A percentile compares a stretch with the other conserved stretches of the same genome.
phyloP scores from a whole-genome alignment of 805 yeast species.

The Wickerhamomyces mucosus region DNA sequence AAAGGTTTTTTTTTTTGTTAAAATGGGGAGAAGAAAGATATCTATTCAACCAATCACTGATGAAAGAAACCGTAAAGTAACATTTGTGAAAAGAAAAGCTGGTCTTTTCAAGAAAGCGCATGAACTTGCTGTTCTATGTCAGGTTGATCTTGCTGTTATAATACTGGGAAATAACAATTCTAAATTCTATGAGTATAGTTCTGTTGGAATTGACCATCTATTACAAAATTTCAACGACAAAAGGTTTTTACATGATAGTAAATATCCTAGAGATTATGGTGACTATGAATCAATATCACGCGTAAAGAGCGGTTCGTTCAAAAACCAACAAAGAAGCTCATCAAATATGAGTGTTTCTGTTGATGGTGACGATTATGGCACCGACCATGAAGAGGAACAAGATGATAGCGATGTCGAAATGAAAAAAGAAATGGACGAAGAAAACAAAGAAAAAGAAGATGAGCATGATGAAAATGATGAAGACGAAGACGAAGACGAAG shows the following conservation, averaged over 20 bases:
- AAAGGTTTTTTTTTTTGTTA: too few species aligned
- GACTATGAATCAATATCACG: slow-evolving; percentile 34
- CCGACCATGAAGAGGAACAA: slow-evolving; percentile 13
- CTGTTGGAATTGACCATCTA: slow-evolving; percentile 51
- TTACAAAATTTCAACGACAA: slow-evolving; percentile 29
- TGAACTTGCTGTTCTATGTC: slow-evolving; percentile 74
- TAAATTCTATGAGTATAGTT: slow-evolving; percentile 75
- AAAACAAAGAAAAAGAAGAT: too few species aligned
- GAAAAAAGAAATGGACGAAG: slow-evolving; percentile 7
- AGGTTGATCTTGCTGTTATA: slow-evolving; percentile 86
- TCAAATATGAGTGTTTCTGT: slow-evolving; percentile 10
- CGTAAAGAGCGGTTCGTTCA: slow-evolving; percentile 5
- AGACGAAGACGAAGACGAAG: slow-evolving; percentile 5
- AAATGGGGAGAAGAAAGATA: slow-evolving; percentile 95
- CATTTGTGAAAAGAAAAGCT: slow-evolving; percentile 90
- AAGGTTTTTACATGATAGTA: slow-evolving; percentile 40
- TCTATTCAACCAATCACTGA: slow-evolving; percentile 86
- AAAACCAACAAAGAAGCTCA: slow-evolving; percentile 7
- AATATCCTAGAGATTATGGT: slow-evolving; percentile 61
- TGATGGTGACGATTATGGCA: slow-evolving; percentile 8
- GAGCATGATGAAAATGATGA: slow-evolving; percentile 7
- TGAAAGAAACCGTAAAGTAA: slow-evolving; percentile 77
- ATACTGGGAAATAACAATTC: slow-evolving; percentile 72
- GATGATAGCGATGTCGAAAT: slow-evolving; percentile 10
- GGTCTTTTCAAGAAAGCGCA: slow-evolving; percentile 71